Conservation (phyloP, 2,329 filamentous ascomycete genomes). For the Aureobasidium melanogenum region DNA sequence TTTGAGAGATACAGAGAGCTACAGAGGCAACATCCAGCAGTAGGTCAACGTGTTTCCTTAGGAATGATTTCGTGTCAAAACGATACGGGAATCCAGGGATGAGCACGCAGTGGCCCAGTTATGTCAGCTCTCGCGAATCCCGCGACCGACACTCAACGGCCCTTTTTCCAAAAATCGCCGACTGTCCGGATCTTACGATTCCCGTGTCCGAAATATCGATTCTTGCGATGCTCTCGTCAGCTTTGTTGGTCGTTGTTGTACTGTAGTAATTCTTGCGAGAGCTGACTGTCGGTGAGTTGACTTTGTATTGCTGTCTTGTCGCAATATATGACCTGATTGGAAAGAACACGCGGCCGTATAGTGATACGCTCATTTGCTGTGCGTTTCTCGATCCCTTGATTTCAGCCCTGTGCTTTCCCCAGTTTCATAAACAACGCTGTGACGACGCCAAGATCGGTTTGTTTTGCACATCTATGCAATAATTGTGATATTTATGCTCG, state of each 20-base stretch:
- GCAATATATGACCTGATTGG: not conserved
- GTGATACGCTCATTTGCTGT: not conserved
- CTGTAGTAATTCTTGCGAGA: not conserved
- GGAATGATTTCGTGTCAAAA: not conserved
- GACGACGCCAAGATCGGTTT: not conserved
- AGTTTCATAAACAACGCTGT: not conserved
- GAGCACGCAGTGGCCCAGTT: not conserved
- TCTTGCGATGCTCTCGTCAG: not conserved
- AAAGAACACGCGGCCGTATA: not conserved
- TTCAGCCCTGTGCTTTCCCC: not conserved
- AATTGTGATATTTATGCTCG: not conserved
- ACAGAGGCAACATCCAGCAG: not conserved
- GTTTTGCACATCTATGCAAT: not conserved
- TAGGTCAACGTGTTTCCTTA: not conserved
- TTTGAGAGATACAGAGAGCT: not conserved
- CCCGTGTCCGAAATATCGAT: not conserved
- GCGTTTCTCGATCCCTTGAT: not conserved
- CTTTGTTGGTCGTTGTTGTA: not conserved
- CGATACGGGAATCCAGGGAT: not conserved
- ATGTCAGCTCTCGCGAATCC: not conserved
- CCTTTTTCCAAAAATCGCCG: not conserved
- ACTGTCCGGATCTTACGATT: slow-evolving; percentile 3
- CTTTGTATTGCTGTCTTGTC: not conserved
- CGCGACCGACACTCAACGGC: not conserved
- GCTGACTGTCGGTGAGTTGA: not conserved